Evolutionary conservation across 1,139 yeast genomes (phyloP).

Genomic region (Starmera stellimalicola): DNA sequence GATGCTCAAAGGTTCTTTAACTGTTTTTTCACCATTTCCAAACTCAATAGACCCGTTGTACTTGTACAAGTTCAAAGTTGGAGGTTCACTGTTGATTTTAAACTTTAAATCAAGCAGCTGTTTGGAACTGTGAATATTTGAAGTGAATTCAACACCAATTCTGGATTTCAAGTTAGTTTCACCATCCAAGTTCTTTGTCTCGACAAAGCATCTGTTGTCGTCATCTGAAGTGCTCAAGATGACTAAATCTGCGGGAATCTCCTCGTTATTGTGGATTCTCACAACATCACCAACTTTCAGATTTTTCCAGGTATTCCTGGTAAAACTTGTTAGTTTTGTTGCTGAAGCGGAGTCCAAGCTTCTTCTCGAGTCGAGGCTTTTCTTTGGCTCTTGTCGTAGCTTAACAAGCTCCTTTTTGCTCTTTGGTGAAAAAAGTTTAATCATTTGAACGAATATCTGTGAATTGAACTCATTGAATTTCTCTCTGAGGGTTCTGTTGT

Average conservation of each 20-base stretch:
- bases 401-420: constrained; percentile 1
- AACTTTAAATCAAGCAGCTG: constrained; percentile 71
- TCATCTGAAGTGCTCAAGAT: constrained; percentile 71
- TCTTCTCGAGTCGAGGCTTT: constrained; percentile 11
- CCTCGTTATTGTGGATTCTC: constrained; percentile 78
- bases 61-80: constrained; percentile 75
- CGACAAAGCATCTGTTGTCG: constrained; percentile 80
- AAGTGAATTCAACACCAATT: constrained; percentile 65
- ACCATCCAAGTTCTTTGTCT: constrained; percentile 93
- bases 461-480: constrained; percentile 42
- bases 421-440: constrained; percentile 12
- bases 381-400: constrained; percentile 5
- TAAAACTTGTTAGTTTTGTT: constrained; percentile 31
- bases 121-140: constrained; percentile 49
- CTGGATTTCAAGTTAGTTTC: constrained; percentile 87
- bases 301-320: constrained; percentile 77
- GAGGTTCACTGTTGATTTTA: constrained; percentile 88
- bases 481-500: constrained; percentile 44
- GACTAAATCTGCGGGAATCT: constrained; percentile 86
- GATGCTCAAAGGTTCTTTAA: constrained; percentile 65
- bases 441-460: constrained; percentile 20
- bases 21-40: constrained; percentile 33
- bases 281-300: constrained; percentile 85
- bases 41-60: constrained; percentile 56
- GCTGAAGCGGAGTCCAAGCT: neutral